Evolutionary conservation across 495 filamentous ascomycete species (phyloP), one percentile per base, ranked within the genome.

Genomic region (Talaromyces wortmannii): DNA sequence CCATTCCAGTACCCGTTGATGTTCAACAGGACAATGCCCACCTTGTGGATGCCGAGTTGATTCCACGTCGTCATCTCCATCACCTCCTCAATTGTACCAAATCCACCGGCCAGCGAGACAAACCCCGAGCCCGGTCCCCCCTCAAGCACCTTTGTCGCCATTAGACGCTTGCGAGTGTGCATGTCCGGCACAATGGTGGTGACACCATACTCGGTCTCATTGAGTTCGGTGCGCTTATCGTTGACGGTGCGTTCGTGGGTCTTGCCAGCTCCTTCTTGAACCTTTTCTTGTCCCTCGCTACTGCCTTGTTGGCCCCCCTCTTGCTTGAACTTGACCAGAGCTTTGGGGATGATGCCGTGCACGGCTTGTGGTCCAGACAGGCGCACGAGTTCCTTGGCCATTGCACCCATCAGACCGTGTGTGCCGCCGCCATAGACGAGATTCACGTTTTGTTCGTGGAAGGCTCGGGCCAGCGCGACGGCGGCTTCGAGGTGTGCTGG

Each of bases 21-120:
- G 70, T 97, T 97, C 44, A 88, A 78, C 58, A 96, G 70, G 45
- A 91, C 83, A 47, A 98, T 81, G 0, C 88, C 89, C 56, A 82
- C 79, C 55, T 78, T 80, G 68, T 98, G 94, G 57, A 98, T 98
- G 0, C 95, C 94, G 55, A 98, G 69, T 72, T 97, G 94, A 69
- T 97, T 97, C 94, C 94, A 98, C 11, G 94, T 97, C 31, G 85
- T 87, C 53, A 95, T 87, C 79, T 98, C 94, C 75, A 97, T 92
- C 53, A 97, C 74, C 77, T 98, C 94, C 72, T 98, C 94, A 64
- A 97, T 77, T 6, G 95, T 97, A 10, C 94, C 94, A 70, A 91
- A 97, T 0, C 94, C 94, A 16, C 94, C 94, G 50, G 82, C 84
- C 62, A 98, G 72, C 23, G 92, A 90, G 18, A 97, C 82, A 76